Conservation (phyloP, 495 filamentous ascomycete genomes). For the Podospora bellae-mahoneyi region DNA sequence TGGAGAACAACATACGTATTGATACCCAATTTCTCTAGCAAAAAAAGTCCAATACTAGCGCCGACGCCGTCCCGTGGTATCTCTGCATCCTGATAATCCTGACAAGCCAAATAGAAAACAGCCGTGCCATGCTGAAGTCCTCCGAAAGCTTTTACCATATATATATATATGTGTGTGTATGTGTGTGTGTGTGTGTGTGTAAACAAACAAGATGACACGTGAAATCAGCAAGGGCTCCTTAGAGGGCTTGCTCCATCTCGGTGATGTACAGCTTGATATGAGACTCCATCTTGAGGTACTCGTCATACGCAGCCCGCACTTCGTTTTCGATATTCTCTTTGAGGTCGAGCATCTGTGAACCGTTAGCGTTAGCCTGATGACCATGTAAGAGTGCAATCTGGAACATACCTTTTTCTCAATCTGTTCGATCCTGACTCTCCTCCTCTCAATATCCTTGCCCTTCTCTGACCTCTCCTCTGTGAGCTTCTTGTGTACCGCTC, state of each 20-base stretch:
- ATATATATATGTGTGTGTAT: no score
- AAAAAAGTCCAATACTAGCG: slow-evolving; percentile 6
- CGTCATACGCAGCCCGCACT: slow-evolving; percentile 78
- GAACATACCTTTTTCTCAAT: slow-evolving; percentile 89
- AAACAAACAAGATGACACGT: slow-evolving; percentile 15
- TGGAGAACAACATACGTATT: not conserved
- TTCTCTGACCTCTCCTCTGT: slow-evolving; percentile 82
- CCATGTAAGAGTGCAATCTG: not conserved
- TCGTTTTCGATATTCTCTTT: slow-evolving; percentile 97
- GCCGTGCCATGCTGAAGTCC: slow-evolving; percentile 17
- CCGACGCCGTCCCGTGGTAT: slow-evolving; percentile 26
- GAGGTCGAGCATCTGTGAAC: slow-evolving; percentile 80
- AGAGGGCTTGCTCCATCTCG: slow-evolving; percentile 94
- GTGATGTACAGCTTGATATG: slow-evolving; percentile 97
- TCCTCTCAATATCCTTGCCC: slow-evolving; percentile 82
- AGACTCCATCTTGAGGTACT: slow-evolving; percentile 93
- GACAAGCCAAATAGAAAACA: slow-evolving; percentile 7
- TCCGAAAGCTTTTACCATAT: no score
- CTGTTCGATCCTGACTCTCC: slow-evolving; percentile 89
- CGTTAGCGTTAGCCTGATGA: slow-evolving; percentile 35
- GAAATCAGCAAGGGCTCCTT: slow-evolving; percentile 23
- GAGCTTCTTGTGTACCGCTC: slow-evolving; percentile 72
- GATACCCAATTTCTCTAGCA: not conserved
- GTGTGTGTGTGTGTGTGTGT: not conserved
- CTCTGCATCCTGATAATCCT: slow-evolving; percentile 7